Base-by-base conservation (phyloP, 2,329 filamentous ascomycete species). In the Pestalotiopsis sp. region DNA sequence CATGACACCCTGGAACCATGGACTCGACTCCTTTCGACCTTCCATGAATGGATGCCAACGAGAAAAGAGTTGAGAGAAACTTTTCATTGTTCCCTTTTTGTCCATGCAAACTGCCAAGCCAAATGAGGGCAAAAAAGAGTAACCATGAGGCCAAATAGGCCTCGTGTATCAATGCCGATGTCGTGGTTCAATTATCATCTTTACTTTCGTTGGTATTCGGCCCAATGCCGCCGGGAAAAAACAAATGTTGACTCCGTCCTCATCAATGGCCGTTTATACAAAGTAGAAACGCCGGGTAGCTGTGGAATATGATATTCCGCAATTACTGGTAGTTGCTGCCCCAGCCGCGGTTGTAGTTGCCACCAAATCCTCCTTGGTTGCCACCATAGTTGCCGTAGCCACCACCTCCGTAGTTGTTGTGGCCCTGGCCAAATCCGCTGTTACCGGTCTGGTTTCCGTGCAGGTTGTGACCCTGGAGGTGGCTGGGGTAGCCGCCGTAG, bases 401-500 rank as follows among this genome's bases (percentile, higher is more conserved):
- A 65, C 81, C 82, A 65, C 81, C 82, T 62, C 83, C 84, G 70
- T 89, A 89, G 14, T 84, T 84, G 73, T 78, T 84, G 78, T 81
- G 87, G 70, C 85, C 84, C 76, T 88, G 86, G 70, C 81, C 85
- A 74, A 89, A 89, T 40, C 81, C 84, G 71, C 81, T 79, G 48
- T 76, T 76, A 55, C 75, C 78, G 10, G 79, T 77, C 72, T 83
- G 82, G 68, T 75, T 84, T 72, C 85, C 84, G 75, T 89, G 87
- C 24, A 87, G 79, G 62, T 81, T 81, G 69, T 86, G 84, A 65
- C 82, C 82, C 72, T 85, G 84, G 61, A 87, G 75, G 72, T 89
- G 86, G 74, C 81, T 84, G 10, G 85, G 86, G 73, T 89, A 89
- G 65, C 82, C 84, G 62, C 82, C 83, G 72, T 89, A 89, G 58